These are phyloP conservation scores for Microcyclosporella mali DNA, from an alignment of 2,329 filamentous ascomycete species.

Conservation along the genomic window DNA sequence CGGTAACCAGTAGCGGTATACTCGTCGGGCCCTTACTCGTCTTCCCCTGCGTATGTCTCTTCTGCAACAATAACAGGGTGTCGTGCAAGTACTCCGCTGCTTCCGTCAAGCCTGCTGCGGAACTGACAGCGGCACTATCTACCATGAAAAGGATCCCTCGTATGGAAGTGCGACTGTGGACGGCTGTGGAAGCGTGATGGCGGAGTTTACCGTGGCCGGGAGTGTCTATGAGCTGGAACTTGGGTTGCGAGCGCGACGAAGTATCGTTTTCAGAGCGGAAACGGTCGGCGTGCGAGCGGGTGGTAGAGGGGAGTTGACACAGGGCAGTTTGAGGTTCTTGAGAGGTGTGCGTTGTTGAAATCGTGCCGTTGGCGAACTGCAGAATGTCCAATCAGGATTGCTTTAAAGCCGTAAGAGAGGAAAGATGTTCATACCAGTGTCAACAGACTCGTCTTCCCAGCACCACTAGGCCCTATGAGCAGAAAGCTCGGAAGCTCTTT, in stretches of 20 bases:
- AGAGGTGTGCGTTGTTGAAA: conserved; percentile 54
- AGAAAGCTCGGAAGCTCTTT: conserved; percentile 64
- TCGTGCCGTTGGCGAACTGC: conserved; percentile 52
- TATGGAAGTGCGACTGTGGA: conserved; percentile 47
- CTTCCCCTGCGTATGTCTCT: conserved; percentile 54
- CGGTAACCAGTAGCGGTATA: conserved; percentile 74
- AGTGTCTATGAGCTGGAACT: conserved; percentile 77
- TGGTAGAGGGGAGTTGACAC: conserved; percentile 49
- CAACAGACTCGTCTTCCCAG: conserved; percentile 84
- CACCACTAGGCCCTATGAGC: conserved; percentile 71
- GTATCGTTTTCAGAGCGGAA: conserved; percentile 63
- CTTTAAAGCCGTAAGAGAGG: not conserved
- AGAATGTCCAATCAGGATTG: not conserved
- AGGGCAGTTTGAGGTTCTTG: conserved; percentile 54
- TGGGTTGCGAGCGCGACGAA: conserved; percentile 53
- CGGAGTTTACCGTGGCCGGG: conserved; percentile 95
- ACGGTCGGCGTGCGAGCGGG: conserved; percentile 51
- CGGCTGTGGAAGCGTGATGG: conserved; percentile 54
- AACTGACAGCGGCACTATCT: conserved; percentile 54
- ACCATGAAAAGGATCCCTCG: conserved; percentile 78
- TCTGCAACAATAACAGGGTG: conserved; percentile 75
- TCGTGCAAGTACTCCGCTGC: conserved; percentile 85
- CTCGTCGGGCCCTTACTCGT: conserved; percentile 53
- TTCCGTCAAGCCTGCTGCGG: conserved; percentile 53
- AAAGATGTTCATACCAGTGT: conserved; percentile 55